phyloP scores from a whole-genome alignment of 306 rosid genomes.

The Purshia tridentata region DNA sequence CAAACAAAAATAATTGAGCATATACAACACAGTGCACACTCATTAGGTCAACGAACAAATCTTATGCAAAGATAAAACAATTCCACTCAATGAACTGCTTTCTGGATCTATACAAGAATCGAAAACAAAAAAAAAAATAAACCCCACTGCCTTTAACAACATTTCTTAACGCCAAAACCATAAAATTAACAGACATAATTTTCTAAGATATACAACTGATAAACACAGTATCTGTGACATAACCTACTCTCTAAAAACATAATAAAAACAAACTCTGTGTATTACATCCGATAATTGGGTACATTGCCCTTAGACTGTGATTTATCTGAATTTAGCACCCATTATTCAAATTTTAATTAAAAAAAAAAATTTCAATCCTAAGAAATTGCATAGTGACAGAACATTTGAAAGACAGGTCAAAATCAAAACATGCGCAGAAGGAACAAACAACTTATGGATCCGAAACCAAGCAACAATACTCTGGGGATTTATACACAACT shows the following conservation, averaged over 20 bases:
- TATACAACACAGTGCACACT: background rate
- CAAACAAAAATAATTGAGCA: background rate
- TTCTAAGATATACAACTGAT: too few relatives aligned
- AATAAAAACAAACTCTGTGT: too few relatives aligned
- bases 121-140: background rate
- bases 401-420: background rate
- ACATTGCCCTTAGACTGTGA: background rate
- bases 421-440: background rate
- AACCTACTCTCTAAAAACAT: too few relatives aligned
- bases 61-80: too few relatives aligned
- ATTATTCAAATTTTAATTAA: too few relatives aligned
- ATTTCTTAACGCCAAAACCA: background rate
- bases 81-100: too few relatives aligned
- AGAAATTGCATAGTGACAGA: too few relatives aligned
- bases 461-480: background rate
- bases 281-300: background rate
- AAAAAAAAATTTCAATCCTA: too few relatives aligned
- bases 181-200: too few relatives aligned
- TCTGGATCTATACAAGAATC: background rate
- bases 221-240: background rate
- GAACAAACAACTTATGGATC: background rate
- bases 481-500: background rate
- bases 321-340: background rate
- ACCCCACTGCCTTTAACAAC: background rate
- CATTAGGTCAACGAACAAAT: background rate